phyloP scores from a whole-genome alignment of 768 basidiomycete species.

The Hericium coralloides region DNA sequence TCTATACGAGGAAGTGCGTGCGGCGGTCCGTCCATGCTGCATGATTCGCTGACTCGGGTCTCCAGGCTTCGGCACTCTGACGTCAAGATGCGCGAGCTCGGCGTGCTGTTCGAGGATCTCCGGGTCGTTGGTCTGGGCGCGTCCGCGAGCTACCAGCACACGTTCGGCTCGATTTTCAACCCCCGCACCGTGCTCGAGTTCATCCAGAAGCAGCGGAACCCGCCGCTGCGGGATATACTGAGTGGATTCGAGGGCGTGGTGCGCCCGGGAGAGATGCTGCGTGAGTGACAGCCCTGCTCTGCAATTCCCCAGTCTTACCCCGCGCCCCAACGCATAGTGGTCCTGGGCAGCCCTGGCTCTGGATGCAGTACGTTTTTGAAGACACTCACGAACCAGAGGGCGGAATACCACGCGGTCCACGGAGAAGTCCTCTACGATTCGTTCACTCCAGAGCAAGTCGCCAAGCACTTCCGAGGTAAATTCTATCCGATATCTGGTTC shows the following conservation, averaged over 20 bases:
- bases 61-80: slow-evolving; percentile 37
- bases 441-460: slow-evolving; percentile 54
- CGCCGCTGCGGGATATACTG: slow-evolving; percentile 49
- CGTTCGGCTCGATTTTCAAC: slow-evolving; percentile 56
- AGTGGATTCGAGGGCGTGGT: slow-evolving; percentile 46
- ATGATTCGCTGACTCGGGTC: not conserved
- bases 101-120: slow-evolving; percentile 51
- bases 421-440: slow-evolving; percentile 75
- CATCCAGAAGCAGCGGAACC: slow-evolving; percentile 43
- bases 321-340: slow-evolving; percentile 36
- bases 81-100: slow-evolving; percentile 46
- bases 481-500: not conserved
- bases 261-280: slow-evolving; percentile 58
- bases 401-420: slow-evolving; percentile 55
- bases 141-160: slow-evolving; percentile 44
- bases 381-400: slow-evolving; percentile 65
- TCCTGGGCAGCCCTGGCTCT: slow-evolving; percentile 77
- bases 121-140: slow-evolving; percentile 52
- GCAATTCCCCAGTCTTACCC: not conserved
- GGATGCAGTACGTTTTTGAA: slow-evolving; percentile 85
- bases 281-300: slow-evolving; percentile 31
- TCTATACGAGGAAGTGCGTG: slow-evolving; percentile 18
- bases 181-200: slow-evolving; percentile 34
- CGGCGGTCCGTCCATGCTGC: not conserved
- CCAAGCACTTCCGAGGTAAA: slow-evolving; percentile 47